These are phyloP conservation scores for Grifola frondosa DNA, from an alignment of 1,284 basidiomycete species.

Conservation along the genomic window DNA sequence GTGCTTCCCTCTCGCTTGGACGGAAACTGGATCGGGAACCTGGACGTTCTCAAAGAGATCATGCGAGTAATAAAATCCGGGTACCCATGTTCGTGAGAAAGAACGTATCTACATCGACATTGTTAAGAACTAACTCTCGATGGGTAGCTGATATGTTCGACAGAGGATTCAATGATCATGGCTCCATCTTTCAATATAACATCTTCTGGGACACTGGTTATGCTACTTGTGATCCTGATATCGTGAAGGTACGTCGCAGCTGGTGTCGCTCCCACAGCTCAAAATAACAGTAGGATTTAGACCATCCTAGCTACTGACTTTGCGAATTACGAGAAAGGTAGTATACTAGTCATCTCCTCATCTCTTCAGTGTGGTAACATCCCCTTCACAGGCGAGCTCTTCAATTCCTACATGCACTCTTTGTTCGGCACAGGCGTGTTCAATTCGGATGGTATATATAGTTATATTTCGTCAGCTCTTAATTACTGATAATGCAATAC, in stretches of 20 bases:
- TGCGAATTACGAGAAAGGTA: constrained; percentile 43
- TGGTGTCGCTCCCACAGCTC: constrained; percentile 28
- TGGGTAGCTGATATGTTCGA: constrained; percentile 17
- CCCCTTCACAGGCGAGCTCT: constrained; percentile 4
- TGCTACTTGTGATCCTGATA: constrained; percentile 16
- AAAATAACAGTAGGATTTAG: constrained; percentile 18
- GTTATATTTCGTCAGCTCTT: background rate
- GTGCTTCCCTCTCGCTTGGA: constrained; percentile 15
- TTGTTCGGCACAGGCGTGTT: constrained; percentile 48
- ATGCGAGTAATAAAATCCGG: constrained; percentile 13
- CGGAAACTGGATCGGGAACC: constrained; percentile 17
- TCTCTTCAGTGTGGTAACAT: background rate
- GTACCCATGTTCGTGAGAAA: constrained; percentile 20
- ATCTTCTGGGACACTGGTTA: constrained; percentile 32
- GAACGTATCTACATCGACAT: background rate
- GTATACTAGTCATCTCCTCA: background rate
- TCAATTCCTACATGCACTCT: constrained; percentile 27
- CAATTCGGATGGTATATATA: constrained; percentile 41
- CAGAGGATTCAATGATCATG: constrained; percentile 9
- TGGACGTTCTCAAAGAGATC: constrained; percentile 18
- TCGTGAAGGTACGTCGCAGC: constrained; percentile 18
- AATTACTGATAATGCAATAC: background rate
- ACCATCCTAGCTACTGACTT: constrained; percentile 43
- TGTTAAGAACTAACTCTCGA: background rate
- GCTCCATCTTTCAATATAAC: constrained; percentile 25